A percentile compares a stretch with the other conserved stretches of the same genome.
Conservation (phyloP, 805 yeast genomes). For the Pichia nakasei region DNA sequence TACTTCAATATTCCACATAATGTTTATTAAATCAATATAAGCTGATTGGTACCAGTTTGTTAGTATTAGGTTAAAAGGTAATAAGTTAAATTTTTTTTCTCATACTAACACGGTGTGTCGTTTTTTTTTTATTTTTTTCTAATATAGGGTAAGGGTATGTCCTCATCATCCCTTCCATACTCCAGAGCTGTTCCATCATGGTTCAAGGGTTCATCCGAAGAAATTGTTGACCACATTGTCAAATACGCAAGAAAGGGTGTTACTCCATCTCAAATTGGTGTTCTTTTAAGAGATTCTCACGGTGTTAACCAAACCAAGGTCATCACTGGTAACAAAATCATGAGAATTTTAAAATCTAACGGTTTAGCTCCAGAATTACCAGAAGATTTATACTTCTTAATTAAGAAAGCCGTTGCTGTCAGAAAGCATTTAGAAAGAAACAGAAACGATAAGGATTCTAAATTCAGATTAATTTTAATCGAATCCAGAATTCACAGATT, state of each 20-base stretch:
- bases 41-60: constrained; percentile 49
- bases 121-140: constrained; percentile 12
- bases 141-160: constrained; percentile 94
- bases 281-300: constrained; percentile 98
- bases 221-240: constrained; percentile 95
- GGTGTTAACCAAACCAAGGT: constrained; percentile 98
- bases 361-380: constrained; percentile 99
- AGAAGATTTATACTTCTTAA: constrained; percentile 98
- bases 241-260: constrained; percentile 99
- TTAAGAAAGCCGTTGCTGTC: constrained; percentile 99
- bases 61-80: constrained; percentile 21
- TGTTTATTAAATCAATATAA: neutral
- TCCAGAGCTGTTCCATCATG: constrained; percentile 98
- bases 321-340: constrained; percentile 98
- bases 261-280: constrained; percentile 99
- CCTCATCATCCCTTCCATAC: constrained; percentile 98
- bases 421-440: constrained; percentile 99
- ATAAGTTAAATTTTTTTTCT: constrained; percentile 14
- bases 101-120: constrained; percentile 30
- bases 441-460: constrained; percentile 99
- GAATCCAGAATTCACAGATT: constrained; percentile 99
- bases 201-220: constrained; percentile 95
- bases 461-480: constrained; percentile 99
- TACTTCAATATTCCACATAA: neutral
- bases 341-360: constrained; percentile 97